Evolutionary conservation across 2,329 filamentous ascomycete species (phyloP).

Genomic region (Cladophialophora psammophila): DNA sequence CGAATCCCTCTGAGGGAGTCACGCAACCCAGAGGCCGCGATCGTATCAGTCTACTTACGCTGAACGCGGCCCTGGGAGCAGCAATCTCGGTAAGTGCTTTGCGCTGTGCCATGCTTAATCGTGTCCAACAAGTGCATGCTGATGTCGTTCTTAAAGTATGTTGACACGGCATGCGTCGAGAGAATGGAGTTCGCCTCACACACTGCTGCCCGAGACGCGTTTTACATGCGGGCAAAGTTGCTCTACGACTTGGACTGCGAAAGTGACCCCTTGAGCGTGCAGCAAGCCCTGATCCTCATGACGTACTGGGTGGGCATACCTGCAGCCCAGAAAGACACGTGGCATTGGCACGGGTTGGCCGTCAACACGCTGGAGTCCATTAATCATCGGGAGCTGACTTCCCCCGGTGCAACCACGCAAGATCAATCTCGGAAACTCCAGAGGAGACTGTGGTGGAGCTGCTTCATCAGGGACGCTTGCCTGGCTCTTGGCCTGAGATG

Average conservation of each 20-base stretch:
- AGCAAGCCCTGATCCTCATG: slow-evolving; percentile 4
- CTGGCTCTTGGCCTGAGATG: neutral
- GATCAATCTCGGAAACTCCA: neutral
- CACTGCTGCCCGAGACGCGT: neutral
- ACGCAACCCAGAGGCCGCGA: neutral
- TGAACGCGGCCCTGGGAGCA: neutral
- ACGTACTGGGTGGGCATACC: slow-evolving; percentile 2
- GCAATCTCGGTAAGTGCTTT: neutral
- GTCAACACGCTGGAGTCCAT: neutral
- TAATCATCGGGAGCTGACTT: neutral
- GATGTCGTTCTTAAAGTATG: neutral
- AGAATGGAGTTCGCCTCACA: neutral
- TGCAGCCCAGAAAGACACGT: neutral
- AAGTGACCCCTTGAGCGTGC: slow-evolving; percentile 1
- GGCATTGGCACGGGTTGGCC: neutral
- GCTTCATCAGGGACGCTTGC: neutral
- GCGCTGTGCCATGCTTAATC: neutral
- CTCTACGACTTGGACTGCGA: slow-evolving; percentile 3
- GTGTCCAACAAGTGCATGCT: neutral
- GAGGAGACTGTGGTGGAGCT: neutral
- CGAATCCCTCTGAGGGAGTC: neutral
- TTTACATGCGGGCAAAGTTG: slow-evolving; percentile 3
- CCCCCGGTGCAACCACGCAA: neutral
- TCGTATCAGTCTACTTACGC: neutral
- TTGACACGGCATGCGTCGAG: neutral